A percentile compares a stretch with the other conserved stretches of the same genome.
These are phyloP conservation scores for Lichtheimia ornata DNA, from an alignment of 371 early-diverging fungal species.

Conservation along the genomic window DNA sequence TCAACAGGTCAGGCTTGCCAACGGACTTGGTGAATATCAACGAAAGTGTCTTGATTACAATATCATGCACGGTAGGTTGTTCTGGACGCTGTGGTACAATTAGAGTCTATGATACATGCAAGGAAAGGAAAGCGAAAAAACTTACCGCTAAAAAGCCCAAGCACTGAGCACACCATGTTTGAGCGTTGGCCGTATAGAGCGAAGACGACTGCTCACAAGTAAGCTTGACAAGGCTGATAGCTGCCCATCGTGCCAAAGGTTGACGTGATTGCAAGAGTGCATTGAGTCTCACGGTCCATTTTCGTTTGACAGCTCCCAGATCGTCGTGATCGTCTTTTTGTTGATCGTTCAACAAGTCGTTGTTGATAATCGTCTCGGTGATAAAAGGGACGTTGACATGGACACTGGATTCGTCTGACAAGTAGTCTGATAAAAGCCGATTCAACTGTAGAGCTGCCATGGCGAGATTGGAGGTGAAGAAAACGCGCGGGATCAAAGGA, in stretches of 20 bases:
- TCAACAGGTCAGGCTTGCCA: slow-evolving; percentile 58
- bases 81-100: slow-evolving; percentile 23
- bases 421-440: slow-evolving; percentile 18
- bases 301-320: slow-evolving; percentile 31
- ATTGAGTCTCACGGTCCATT: slow-evolving; percentile 62
- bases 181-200: slow-evolving; percentile 42
- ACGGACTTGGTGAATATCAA: slow-evolving; percentile 50
- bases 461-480: not conserved
- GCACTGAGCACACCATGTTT: slow-evolving; percentile 43
- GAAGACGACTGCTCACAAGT: slow-evolving; percentile 55
- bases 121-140: not conserved
- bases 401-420: slow-evolving; percentile 25
- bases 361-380: slow-evolving; percentile 45
- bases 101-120: not conserved
- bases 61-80: slow-evolving; percentile 36
- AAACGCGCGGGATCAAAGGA: no score
- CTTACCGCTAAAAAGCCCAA: slow-evolving; percentile 41
- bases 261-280: slow-evolving; percentile 59
- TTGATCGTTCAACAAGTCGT: slow-evolving; percentile 41
- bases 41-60: slow-evolving; percentile 46
- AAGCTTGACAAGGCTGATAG: slow-evolving; percentile 47
- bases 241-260: slow-evolving; percentile 56
- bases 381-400: slow-evolving; percentile 45
- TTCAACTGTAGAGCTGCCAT: not conserved
- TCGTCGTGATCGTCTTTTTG: slow-evolving; percentile 17